A percentile compares a stretch with the other conserved stretches of the same genome.
Conservation (phyloP, 805 yeast genomes). For the Zygotorulaspora chibaensis region DNA sequence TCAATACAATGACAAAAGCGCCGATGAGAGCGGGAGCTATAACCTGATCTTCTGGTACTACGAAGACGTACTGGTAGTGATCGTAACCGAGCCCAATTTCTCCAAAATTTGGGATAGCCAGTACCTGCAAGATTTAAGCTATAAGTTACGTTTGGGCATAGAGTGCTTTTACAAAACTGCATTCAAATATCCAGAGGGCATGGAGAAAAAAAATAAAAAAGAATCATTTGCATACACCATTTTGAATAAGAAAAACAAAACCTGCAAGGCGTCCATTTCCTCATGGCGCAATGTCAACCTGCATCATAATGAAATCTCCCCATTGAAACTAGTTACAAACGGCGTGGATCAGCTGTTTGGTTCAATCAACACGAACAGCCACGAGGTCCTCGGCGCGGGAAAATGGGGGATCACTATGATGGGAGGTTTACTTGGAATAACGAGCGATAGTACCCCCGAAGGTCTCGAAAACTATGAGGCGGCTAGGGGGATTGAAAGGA, state of each 20-base stretch:
- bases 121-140: constrained; percentile 28
- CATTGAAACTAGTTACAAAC: constrained; percentile 26
- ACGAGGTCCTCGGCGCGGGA: neutral
- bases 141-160: constrained; percentile 22
- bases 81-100: constrained; percentile 26
- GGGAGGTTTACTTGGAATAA: constrained; percentile 18
- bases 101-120: constrained; percentile 27
- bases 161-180: constrained; percentile 19
- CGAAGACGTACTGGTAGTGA: constrained; percentile 23
- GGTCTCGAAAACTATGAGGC: neutral
- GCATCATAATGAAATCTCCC: constrained; percentile 8
- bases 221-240: constrained; percentile 26
- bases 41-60: constrained; percentile 32
- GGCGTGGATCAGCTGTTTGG: constrained; percentile 25
- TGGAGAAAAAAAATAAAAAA: neutral
- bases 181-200: constrained; percentile 1
- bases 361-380: neutral
- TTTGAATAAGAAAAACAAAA: constrained; percentile 11
- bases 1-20: constrained; percentile 16
- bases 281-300: constrained; percentile 11
- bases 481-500: constrained; percentile 3
- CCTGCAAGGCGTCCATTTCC: constrained; percentile 27
- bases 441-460: neutral
- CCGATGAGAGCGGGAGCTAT: constrained; percentile 11
- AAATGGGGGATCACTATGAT: constrained; percentile 20